A percentile compares a stretch with the other conserved stretches of the same genome.
These are phyloP conservation scores for Trapa incisa DNA, from an alignment of 345 rosid species.

Conservation along the genomic window DNA sequence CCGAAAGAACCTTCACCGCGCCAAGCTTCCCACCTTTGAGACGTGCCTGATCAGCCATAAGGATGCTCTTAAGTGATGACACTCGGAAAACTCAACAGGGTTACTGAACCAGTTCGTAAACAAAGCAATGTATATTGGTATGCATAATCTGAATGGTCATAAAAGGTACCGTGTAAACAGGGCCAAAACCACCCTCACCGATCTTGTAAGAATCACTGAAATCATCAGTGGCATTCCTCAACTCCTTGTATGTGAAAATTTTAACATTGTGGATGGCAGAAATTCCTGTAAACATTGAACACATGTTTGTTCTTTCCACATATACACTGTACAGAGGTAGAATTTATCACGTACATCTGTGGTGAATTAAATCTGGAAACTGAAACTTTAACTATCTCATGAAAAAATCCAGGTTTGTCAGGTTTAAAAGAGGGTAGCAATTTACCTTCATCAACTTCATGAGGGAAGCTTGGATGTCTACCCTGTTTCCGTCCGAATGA, in stretches of 20 bases:
- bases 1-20: constrained; percentile 82
- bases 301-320: neutral
- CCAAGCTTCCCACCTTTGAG: constrained; percentile 70
- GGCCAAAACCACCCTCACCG: constrained; percentile 97
- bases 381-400: neutral
- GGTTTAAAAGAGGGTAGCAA: neutral
- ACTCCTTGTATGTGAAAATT: constrained; percentile 50
- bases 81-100: neutral
- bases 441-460: neutral
- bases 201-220: constrained; percentile 52
- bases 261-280: constrained; percentile 29
- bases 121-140: neutral
- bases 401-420: neutral
- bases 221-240: constrained; percentile 60
- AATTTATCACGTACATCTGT: neutral
- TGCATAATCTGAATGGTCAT: neutral
- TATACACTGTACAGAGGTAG: neutral
- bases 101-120: neutral
- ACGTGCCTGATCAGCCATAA: constrained; percentile 50
- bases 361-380: neutral
- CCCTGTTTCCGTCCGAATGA: constrained; percentile 17
- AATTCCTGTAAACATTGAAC: constrained; percentile 26
- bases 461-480: constrained; percentile 4
- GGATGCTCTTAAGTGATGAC: neutral
- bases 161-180: constrained; percentile 61